phyloP scores from a whole-genome alignment of 164 flowering plant species.

The Akebia trifoliata region DNA sequence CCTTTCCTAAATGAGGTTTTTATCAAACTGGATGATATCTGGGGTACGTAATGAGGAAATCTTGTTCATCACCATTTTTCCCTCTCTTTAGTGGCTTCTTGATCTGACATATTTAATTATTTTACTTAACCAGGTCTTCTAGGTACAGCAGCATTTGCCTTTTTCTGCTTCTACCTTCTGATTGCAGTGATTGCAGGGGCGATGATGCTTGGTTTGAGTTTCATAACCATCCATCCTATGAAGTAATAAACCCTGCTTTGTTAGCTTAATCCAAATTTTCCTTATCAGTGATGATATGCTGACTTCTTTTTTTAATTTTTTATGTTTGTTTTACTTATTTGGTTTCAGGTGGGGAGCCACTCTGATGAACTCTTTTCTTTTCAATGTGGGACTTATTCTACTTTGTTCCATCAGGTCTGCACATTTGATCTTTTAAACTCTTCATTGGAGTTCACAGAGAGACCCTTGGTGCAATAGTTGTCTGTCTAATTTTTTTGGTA shows the following conservation, averaged over 20 bases:
- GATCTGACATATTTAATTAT: slow-evolving; percentile 16
- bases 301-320: too few relatives aligned
- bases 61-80: neutral
- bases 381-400: slow-evolving; percentile 92
- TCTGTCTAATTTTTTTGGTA: too few relatives aligned
- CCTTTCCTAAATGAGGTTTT: slow-evolving; percentile 90
- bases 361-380: slow-evolving; percentile 94
- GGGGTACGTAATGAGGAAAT: slow-evolving; percentile 72
- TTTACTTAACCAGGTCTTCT: slow-evolving; percentile 65
- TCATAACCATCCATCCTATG: slow-evolving; percentile 98
- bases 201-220: slow-evolving; percentile 91
- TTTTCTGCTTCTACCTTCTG: slow-evolving; percentile 97
- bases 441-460: too few relatives aligned
- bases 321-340: slow-evolving; percentile 9
- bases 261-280: neutral
- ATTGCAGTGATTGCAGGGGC: slow-evolving; percentile 96
- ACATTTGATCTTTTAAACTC: neutral
- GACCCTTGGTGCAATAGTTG: too few relatives aligned
- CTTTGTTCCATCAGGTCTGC: slow-evolving; percentile 91
- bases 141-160: slow-evolving; percentile 96
- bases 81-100: slow-evolving; percentile 5
- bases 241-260: slow-evolving; percentile 50
- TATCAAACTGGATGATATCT: slow-evolving; percentile 82
- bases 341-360: slow-evolving; percentile 93
- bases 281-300: slow-evolving; percentile 4